Percentiles rank a stretch among this genome's conserved stretches.
phyloP scores from a whole-genome alignment of 2,329 filamentous ascomycete genomes.

The Pseudogymnoascus sp. region DNA sequence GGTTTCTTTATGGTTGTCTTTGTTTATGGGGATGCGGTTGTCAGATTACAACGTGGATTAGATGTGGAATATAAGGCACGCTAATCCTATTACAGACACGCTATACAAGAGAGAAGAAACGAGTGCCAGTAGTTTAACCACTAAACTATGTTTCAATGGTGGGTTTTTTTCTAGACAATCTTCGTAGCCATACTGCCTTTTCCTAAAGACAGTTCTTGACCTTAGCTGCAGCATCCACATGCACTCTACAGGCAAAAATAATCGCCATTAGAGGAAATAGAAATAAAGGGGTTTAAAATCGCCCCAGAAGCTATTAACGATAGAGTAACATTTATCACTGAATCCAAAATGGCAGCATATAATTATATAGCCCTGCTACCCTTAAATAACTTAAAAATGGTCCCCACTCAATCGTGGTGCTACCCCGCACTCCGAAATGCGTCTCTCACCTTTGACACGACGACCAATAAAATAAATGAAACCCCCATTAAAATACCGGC shows the following conservation, averaged over 20 bases:
- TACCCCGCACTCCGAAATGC: background rate
- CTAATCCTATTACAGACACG: background rate
- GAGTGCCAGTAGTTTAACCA: background rate
- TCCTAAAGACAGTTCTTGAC: background rate
- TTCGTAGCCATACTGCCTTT: background rate
- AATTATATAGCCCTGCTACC: background rate
- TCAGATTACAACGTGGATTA: background rate
- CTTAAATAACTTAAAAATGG: background rate
- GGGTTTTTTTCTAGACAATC: background rate
- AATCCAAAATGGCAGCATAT: background rate
- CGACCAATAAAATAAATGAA: background rate
- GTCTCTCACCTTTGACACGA: background rate
- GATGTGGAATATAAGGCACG: background rate
- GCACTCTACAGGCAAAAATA: background rate
- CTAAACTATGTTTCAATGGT: background rate
- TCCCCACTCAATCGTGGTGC: background rate
- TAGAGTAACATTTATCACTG: background rate
- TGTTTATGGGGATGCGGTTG: background rate
- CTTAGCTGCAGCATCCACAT: background rate
- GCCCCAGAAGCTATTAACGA: background rate
- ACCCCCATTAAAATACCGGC: background rate
- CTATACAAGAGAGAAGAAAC: background rate
- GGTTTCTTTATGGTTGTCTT: background rate
- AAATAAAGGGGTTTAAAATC: background rate
- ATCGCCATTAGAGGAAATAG: background rate